Base-by-base conservation (phyloP, 805 yeast genomes). In the Kazachstania bromeliacearum region DNA sequence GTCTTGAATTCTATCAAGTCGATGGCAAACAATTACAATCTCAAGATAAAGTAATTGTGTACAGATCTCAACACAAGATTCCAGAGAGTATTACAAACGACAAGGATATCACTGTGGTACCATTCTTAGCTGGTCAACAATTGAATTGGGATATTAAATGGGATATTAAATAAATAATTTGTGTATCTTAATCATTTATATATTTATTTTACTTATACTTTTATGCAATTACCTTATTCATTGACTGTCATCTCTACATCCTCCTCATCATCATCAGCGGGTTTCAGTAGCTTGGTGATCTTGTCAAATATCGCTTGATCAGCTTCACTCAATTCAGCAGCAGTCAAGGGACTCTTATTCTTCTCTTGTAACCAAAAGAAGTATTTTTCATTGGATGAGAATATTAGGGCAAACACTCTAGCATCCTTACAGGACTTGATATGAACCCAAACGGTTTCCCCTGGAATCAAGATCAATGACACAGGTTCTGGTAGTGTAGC, bases 91-190 rank as follows among this genome's bases (percentile, higher is more conserved):
- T 43, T 66, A 63, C 10, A 59, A 68, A 21, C 14, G 35, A 28
- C 25, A 32, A 26, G 3, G 67, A 63, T 3, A 53, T 73, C 20
- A 71, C 66, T 10, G 78, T 82, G 23, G 89, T 85, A 13, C 97
- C 96, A 7, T 89, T 89, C 69, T 70, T 68, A 47, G 87, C 96
- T 6, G 95, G 95, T 13, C 76, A 80, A 36, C 70, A 66, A 38
- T 67, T 89, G 34, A 52, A 66, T 22, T 89, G 94, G 85, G 59
- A 74, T 7, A 71, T 75, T 4, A 82, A 79, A 59, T 88, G 96
- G 96, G 58, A 32, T 14, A 34, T 34, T 23, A 9, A 25, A n/a
- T 31, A n/a, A n/a, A n/a, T n/a, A n/a, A n/a, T n/a, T n/a, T n/a
- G n/a, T n/a, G n/a, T 14, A 13, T 26, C 19, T 28, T 15, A 20